Percentiles rank a stretch among this genome's conserved stretches.
Conservation (phyloP, 805 yeast genomes). For the Torulaspora delbrueckii region DNA sequence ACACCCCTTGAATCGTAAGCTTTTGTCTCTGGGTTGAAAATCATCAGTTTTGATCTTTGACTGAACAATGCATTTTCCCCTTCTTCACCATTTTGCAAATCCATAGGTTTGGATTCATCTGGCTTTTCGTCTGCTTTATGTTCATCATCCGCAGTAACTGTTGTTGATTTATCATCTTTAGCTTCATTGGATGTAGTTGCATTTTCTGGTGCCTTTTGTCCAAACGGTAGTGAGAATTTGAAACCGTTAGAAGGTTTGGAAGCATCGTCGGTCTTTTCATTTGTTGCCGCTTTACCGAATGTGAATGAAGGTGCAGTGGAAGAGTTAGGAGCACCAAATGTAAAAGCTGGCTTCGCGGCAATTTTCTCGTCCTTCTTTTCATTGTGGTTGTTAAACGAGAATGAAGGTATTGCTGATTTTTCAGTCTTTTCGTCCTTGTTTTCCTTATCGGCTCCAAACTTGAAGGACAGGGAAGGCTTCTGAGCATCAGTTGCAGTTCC, state of each 20-base stretch:
- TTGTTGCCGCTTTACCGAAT: slow-evolving; percentile 17
- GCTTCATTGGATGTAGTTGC: slow-evolving; percentile 13
- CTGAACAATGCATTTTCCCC: slow-evolving; percentile 60
- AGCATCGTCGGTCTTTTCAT: slow-evolving; percentile 1
- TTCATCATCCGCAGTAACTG: slow-evolving; percentile 42
- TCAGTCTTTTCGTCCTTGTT: slow-evolving; percentile 2
- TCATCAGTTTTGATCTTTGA: slow-evolving; percentile 67
- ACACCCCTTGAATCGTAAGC: slow-evolving; percentile 63
- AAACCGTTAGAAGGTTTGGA: slow-evolving; percentile 27
- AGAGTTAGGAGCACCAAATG: slow-evolving; percentile 15
- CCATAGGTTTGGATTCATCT: slow-evolving; percentile 43
- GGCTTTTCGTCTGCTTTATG: slow-evolving; percentile 47
- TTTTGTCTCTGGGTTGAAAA: slow-evolving; percentile 49
- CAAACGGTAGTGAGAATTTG: slow-evolving; percentile 34
- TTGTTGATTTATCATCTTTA: slow-evolving; percentile 26
- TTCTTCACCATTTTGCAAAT: slow-evolving; percentile 76
- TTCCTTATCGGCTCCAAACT: slow-evolving; percentile 7
- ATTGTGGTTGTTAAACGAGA: slow-evolving; percentile 19
- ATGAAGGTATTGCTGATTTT: slow-evolving; percentile 17
- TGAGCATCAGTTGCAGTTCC: background rate
- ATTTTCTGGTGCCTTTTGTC: slow-evolving; percentile 22
- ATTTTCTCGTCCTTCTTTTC: slow-evolving; percentile 3
- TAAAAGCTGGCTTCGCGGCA: slow-evolving; percentile 18
- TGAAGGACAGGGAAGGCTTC: slow-evolving; percentile 14
- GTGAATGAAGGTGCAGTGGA: slow-evolving; percentile 19